Evolutionary conservation across 768 basidiomycete species (phyloP), one percentile per base, ranked within the genome.

Genomic region (Phanerochaete sordida): DNA sequence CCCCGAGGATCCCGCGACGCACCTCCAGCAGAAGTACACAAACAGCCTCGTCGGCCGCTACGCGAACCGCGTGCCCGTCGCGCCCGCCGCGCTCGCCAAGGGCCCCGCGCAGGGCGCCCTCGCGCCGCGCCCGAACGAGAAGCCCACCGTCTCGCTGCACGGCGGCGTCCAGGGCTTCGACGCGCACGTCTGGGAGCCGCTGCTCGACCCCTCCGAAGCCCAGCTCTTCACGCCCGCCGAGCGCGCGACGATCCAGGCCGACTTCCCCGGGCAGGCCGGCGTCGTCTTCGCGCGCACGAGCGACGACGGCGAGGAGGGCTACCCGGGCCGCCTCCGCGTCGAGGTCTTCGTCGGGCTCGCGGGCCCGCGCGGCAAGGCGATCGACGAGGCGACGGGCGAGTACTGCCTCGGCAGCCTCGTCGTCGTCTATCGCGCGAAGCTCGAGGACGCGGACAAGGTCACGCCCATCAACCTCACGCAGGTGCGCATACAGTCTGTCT

Each of bases 401-500:
- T 76, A 76, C 57, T 73, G 79, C 59, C 72, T 90, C n/a, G 90
- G 90, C 13, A 86, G 84, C 64, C 75, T 90, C 43, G 75, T 85
- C 5, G 71, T 91, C 12, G 77, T 87, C 13, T 92, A 92, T 68
- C 79, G 90, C 26, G 87, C 88, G 5, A 86, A 82, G 68, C 72
- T 91, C n/a, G 59, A 74, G 21, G 53, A 26, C 6, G 75, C 73
- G 30, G 72, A 70, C 11, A 73, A 73, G 28, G 85, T 91, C 4
- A 90, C 88, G 3, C 88, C 89, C 0, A 76, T 91, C 52, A 92
- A 92, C 67, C 71, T 91, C 15, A 90, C 89, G 7, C 88, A 90
- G 81, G 88, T 88, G 64, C 37, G 78, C 61, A 2, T 31, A 28
- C 56, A 58, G 30, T 23, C 15, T 23, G 48, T 51, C 15, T 24